A percentile compares a stretch with the other conserved stretches of the same genome.
phyloP scores from a whole-genome alignment of 2,329 filamentous ascomycete genomes.

The Pseudogymnoascus sp. region DNA sequence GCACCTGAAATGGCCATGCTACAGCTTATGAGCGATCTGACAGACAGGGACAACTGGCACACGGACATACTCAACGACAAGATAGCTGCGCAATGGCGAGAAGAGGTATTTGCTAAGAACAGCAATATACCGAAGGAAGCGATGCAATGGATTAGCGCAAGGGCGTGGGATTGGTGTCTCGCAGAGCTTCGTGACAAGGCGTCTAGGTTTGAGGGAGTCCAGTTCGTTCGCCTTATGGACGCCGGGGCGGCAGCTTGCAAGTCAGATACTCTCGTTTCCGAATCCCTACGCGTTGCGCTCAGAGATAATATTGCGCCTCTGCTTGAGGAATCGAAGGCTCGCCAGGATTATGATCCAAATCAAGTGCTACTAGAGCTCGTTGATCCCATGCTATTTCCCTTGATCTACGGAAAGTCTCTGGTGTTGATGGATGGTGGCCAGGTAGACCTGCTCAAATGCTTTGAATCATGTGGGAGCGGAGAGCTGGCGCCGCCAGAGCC shows the following conservation, averaged over 20 bases:
- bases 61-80: slow-evolving; percentile 13
- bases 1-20: not conserved
- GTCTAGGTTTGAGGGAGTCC: not conserved
- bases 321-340: slow-evolving; percentile 40
- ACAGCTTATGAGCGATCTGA: not conserved
- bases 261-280: slow-evolving; percentile 40
- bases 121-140: not conserved
- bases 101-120: slow-evolving; percentile 13
- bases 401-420: slow-evolving; percentile 44
- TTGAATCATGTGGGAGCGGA: not conserved
- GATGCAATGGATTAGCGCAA: slow-evolving; percentile 8
- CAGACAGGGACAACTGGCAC: not conserved
- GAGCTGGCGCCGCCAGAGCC: not conserved
- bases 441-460: not conserved
- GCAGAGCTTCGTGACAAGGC: slow-evolving; percentile 15
- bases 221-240: slow-evolving; percentile 10
- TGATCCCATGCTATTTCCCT: slow-evolving; percentile 54
- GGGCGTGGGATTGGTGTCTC: slow-evolving; percentile 14
- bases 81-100: slow-evolving; percentile 19
- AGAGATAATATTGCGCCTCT: slow-evolving; percentile 37
- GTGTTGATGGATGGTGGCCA: slow-evolving; percentile 27
- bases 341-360: slow-evolving; percentile 52
- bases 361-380: slow-evolving; percentile 51
- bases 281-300: slow-evolving; percentile 34
- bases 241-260: slow-evolving; percentile 37